Percentiles rank a stretch among this genome's conserved stretches.
These are phyloP conservation scores for Cucumis hystrix DNA, from an alignment of 306 rosid genomes.

Conservation along the genomic window DNA sequence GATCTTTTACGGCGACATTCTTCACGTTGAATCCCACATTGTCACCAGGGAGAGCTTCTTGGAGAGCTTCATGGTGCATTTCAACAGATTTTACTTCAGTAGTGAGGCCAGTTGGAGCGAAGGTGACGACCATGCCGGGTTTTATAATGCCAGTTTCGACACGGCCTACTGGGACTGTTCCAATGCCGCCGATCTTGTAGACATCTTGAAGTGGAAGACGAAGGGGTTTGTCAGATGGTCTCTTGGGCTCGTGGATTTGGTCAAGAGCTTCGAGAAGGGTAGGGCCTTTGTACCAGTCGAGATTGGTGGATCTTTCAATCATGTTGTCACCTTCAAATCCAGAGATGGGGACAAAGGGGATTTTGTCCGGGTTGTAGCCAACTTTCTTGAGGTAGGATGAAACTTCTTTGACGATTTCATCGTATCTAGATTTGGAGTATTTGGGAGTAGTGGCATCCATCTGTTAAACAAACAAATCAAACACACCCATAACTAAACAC, in stretches of 20 bases:
- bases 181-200: conserved; percentile 95
- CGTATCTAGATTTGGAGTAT: conserved; percentile 78
- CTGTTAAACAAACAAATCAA: conserved; percentile 12
- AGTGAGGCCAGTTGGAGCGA: conserved; percentile 58
- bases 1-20: conserved; percentile 89
- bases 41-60: conserved; percentile 74
- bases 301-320: conserved; percentile 85
- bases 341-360: not conserved
- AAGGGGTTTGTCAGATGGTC: conserved; percentile 85
- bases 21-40: conserved; percentile 89
- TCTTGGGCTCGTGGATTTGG: conserved; percentile 56
- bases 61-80: conserved; percentile 83
- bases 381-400: conserved; percentile 73
- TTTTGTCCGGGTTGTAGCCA: not conserved
- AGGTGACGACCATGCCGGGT: conserved; percentile 60
- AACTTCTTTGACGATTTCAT: conserved; percentile 86
- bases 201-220: conserved; percentile 88
- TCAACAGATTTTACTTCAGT: conserved; percentile 87
- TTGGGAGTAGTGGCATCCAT: conserved; percentile 92
- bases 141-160: conserved; percentile 65
- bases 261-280: conserved; percentile 89
- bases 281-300: conserved; percentile 97
- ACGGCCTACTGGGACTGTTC: conserved; percentile 89
- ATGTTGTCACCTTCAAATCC: conserved; percentile 48
- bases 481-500: not conserved